Evolutionary conservation across 2,329 filamentous ascomycete species (phyloP).

Genomic region (Xylariomycetidae sp.): DNA sequence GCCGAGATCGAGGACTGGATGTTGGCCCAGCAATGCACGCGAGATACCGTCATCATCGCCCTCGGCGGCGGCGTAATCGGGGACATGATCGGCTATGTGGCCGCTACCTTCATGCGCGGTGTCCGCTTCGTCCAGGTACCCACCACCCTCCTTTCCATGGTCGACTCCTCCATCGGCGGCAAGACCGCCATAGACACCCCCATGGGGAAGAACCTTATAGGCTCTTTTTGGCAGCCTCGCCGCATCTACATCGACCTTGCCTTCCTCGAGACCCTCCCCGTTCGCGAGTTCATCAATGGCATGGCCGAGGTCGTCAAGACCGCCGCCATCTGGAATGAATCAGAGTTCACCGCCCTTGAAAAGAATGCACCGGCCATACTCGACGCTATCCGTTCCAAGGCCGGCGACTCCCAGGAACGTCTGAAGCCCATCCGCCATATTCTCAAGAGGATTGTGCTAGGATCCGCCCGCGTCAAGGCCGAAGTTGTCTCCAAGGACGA

Average conservation of each 20-base stretch:
- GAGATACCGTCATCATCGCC: constrained; percentile 92
- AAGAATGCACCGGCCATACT: constrained; percentile 75
- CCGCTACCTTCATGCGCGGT: constrained; percentile 97
- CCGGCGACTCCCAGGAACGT: constrained; percentile 48
- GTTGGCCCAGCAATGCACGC: constrained; percentile 83
- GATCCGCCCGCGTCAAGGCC: constrained; percentile 89
- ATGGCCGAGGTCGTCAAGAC: constrained; percentile 99
- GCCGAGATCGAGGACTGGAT: constrained; percentile 98
- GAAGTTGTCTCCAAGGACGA: constrained; percentile 93
- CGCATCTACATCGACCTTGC: constrained; percentile 91
- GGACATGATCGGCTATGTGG: constrained; percentile 96
- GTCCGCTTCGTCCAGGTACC: constrained; percentile 95
- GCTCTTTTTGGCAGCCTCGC: constrained; percentile 93
- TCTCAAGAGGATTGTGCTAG: constrained; percentile 76
- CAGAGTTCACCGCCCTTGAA: constrained; percentile 81
- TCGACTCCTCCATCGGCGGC: constrained; percentile 95
- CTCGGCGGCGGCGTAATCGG: constrained; percentile 95
- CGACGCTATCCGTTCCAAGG: constrained; percentile 60
- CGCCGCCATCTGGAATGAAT: constrained; percentile 89
- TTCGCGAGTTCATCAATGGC: constrained; percentile 93
- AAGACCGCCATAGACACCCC: constrained; percentile 98
- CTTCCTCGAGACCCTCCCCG: constrained; percentile 86
- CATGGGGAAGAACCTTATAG: constrained; percentile 91
- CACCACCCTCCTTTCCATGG: constrained; percentile 92
- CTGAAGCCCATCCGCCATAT: constrained; percentile 67